These are phyloP conservation scores for Canavalia gladiata DNA, from an alignment of 306 rosid genomes.

Conservation along the genomic window DNA sequence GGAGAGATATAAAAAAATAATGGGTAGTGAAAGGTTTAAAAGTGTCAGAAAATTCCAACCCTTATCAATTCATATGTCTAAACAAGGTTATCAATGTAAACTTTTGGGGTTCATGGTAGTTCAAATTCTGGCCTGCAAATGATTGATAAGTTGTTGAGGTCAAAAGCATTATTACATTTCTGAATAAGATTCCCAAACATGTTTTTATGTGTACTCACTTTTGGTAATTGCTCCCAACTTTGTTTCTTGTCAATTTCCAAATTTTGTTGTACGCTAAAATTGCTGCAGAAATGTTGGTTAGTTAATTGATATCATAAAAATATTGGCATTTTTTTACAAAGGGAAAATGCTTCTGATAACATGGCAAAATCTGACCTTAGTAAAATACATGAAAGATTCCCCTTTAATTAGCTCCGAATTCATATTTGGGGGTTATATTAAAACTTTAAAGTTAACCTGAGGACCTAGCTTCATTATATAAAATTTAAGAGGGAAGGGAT, in stretches of 20 bases:
- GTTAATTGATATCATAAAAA: slow-evolving; percentile 14
- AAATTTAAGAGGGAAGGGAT: background rate
- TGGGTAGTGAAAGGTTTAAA: slow-evolving; percentile 1
- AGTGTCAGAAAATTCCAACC: slow-evolving; percentile 35
- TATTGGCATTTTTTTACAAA: background rate
- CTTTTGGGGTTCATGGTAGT: slow-evolving; percentile 45
- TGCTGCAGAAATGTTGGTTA: slow-evolving; percentile 30
- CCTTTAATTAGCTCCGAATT: background rate
- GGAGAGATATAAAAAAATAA: slow-evolving; percentile 9
- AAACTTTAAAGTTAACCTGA: background rate
- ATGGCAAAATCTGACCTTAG: background rate
- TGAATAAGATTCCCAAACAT: slow-evolving; percentile 57
- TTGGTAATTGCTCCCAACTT: slow-evolving; percentile 40
- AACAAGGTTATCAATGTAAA: slow-evolving; percentile 40
- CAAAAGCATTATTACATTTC: slow-evolving; percentile 50
- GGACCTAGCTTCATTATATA: background rate
- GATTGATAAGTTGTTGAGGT: slow-evolving; percentile 56
- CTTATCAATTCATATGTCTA: slow-evolving; percentile 6
- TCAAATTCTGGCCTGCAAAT: slow-evolving; percentile 49
- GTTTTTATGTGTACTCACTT: slow-evolving; percentile 51
- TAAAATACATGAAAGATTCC: background rate
- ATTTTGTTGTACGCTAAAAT: slow-evolving; percentile 8
- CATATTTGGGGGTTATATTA: background rate
- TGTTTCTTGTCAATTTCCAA: slow-evolving; percentile 43
- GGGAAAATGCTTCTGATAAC: background rate